Evolutionary conservation across 441 rosid genomes (phyloP).

Genomic region (Geranium incanum): DNA sequence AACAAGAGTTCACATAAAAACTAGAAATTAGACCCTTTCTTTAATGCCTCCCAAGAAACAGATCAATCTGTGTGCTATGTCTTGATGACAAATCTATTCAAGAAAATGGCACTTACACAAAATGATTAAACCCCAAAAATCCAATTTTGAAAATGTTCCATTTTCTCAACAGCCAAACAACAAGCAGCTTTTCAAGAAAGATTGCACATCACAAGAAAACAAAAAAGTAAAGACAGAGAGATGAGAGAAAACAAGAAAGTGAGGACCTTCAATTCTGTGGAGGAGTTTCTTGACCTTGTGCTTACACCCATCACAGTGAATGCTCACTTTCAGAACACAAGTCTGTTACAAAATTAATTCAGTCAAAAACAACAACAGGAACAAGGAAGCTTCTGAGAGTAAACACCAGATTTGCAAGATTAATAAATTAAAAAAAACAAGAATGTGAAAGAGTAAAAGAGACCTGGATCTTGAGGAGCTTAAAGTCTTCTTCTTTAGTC

Average conservation of each 20-base stretch:
- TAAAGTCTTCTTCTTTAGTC: conserved; percentile 82
- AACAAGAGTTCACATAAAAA: too few relatives aligned
- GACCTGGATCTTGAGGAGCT: conserved; percentile 79
- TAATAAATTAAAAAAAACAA: too few relatives aligned
- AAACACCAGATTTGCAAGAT: too few relatives aligned
- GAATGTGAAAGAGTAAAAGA: neutral
- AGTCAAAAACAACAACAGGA: conserved; percentile 7
- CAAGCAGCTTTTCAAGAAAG: too few relatives aligned
- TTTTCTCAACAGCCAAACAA: neutral
- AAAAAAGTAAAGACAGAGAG: neutral
- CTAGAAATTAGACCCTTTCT: too few relatives aligned
- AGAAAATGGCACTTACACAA: too few relatives aligned
- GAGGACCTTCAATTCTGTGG: conserved; percentile 74
- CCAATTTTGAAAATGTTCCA: too few relatives aligned
- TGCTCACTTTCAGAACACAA: conserved; percentile 65
- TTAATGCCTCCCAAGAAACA: too few relatives aligned
- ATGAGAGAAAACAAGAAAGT: neutral
- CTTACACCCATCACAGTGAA: conserved; percentile 85
- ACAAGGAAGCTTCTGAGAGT: conserved; percentile 12
- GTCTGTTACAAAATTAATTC: conserved; percentile 34
- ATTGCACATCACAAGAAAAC: conserved; percentile 14
- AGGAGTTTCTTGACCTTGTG: conserved; percentile 78
- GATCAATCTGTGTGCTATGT: too few relatives aligned
- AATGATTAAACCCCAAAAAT: too few relatives aligned
- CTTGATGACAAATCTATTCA: too few relatives aligned